These are phyloP conservation scores for Colletotrichum caudatum DNA, from an alignment of 2,329 filamentous ascomycete genomes.

Conservation along the genomic window DNA sequence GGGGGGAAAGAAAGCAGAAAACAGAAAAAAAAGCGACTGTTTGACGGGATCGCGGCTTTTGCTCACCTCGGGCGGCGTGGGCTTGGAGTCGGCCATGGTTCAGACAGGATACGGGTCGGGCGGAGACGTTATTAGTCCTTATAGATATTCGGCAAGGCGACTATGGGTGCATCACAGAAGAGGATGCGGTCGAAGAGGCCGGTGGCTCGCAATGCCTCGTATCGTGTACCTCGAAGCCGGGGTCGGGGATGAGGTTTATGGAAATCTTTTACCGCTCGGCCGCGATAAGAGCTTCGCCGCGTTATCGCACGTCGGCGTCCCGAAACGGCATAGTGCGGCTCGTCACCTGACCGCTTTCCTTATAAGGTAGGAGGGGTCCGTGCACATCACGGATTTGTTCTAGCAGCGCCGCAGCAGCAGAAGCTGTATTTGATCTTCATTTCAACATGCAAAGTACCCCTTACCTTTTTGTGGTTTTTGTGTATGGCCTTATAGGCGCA, in stretches of 20 bases:
- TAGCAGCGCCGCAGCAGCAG: neutral
- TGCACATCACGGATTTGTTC: neutral
- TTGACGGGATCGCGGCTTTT: neutral
- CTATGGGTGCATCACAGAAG: neutral
- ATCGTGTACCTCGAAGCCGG: constrained; percentile 5
- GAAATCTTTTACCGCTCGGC: constrained; percentile 36
- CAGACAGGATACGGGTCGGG: neutral
- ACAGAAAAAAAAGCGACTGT: neutral
- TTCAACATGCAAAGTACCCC: neutral
- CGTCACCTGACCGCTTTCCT: constrained; percentile 17
- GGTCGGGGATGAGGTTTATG: constrained; percentile 26
- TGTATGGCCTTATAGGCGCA: neutral
- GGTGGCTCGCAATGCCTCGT: constrained; percentile 16
- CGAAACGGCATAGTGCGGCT: neutral
- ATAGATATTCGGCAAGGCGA: too few species aligned
- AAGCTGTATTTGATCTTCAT: neutral
- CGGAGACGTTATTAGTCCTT: neutral
- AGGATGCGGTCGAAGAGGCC: neutral
- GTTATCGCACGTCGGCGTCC: constrained; percentile 38
- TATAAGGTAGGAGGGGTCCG: neutral
- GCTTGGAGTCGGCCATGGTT: constrained; percentile 45
- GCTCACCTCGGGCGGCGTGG: constrained; percentile 41
- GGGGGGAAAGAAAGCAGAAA: too few species aligned
- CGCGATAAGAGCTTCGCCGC: constrained; percentile 41
- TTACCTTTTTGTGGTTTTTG: neutral